Conservation (phyloP, 441 rosid species). For the Euphorbia celastroides region DNA sequence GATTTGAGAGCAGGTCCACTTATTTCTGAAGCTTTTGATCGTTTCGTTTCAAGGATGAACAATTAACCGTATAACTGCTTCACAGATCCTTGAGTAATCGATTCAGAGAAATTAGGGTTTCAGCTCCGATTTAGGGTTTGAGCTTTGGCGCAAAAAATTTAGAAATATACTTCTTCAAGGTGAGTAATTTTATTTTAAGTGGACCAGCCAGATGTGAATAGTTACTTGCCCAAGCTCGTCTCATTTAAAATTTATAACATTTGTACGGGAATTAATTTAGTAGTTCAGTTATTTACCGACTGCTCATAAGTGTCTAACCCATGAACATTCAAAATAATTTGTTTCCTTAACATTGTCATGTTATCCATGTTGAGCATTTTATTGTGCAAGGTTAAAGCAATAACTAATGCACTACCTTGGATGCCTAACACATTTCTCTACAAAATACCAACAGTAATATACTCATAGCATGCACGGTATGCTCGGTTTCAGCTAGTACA, state of each 20-base stretch:
- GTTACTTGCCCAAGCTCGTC: no score
- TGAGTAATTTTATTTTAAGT: no score
- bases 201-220: no score
- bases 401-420: background rate
- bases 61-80: conserved; percentile 24
- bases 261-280: no score
- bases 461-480: background rate
- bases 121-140: conserved; percentile 12
- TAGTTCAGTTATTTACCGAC: no score
- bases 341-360: no score
- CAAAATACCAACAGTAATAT: background rate
- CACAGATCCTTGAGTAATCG: background rate
- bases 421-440: background rate
- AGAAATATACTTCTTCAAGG: no score
- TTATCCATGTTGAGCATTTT: no score
- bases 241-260: no score
- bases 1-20: conserved; percentile 37
- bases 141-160: background rate
- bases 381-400: background rate
- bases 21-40: conserved; percentile 39
- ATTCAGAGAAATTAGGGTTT: conserved; percentile 22
- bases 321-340: no score
- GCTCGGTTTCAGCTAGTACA: conserved; percentile 8
- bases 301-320: no score
- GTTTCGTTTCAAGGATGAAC: conserved; percentile 42